These are phyloP conservation scores for Sergeia podlipaevii DNA, from an alignment of 208 protist genomes.

Conservation along the genomic window DNA sequence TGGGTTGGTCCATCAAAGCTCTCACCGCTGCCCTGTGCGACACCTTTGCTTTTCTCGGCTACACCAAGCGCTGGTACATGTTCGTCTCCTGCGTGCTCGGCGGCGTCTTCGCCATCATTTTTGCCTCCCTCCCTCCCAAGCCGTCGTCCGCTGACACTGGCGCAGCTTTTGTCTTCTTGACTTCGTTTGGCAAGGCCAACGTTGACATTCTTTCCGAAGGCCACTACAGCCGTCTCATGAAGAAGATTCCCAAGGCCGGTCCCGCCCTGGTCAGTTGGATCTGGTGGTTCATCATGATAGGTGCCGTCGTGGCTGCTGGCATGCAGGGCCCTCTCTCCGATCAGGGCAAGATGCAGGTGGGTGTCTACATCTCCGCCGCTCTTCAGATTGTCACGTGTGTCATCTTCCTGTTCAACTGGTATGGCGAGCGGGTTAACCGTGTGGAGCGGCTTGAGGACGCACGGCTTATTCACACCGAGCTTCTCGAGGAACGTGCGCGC, in stretches of 20 bases:
- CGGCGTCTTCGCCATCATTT: slow-evolving; percentile 29
- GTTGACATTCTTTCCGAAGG: slow-evolving; percentile 77
- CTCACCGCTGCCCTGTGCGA: slow-evolving; percentile 59
- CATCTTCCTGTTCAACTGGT: slow-evolving; percentile 64
- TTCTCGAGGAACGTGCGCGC: slow-evolving; percentile 21
- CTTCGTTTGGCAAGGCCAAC: slow-evolving; percentile 46
- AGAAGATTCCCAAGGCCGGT: slow-evolving; percentile 30
- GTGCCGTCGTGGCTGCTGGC: slow-evolving; percentile 29
- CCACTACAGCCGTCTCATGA: slow-evolving; percentile 72
- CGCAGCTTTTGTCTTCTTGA: slow-evolving; percentile 46
- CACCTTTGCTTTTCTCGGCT: slow-evolving; percentile 54
- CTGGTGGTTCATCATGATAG: slow-evolving; percentile 53
- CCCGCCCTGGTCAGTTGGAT: slow-evolving; percentile 62
- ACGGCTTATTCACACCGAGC: slow-evolving; percentile 19
- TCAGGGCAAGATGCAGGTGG: slow-evolving; percentile 27
- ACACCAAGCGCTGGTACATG: slow-evolving; percentile 76
- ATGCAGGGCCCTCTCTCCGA: slow-evolving; percentile 64
- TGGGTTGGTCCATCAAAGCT: slow-evolving; percentile 70
- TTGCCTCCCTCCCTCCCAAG: slow-evolving; percentile 41
- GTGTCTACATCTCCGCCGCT: slow-evolving; percentile 49
- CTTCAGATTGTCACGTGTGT: slow-evolving; percentile 44
- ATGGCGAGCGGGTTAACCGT: slow-evolving; percentile 55
- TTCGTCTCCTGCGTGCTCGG: slow-evolving; percentile 40
- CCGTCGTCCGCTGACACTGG: slow-evolving; percentile 24
- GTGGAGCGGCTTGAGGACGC: slow-evolving; percentile 44